Evolutionary conservation across 257 asterid genomes (phyloP), one percentile per base, ranked within the genome.

Genomic region (Nicotiana obtusifolia): DNA sequence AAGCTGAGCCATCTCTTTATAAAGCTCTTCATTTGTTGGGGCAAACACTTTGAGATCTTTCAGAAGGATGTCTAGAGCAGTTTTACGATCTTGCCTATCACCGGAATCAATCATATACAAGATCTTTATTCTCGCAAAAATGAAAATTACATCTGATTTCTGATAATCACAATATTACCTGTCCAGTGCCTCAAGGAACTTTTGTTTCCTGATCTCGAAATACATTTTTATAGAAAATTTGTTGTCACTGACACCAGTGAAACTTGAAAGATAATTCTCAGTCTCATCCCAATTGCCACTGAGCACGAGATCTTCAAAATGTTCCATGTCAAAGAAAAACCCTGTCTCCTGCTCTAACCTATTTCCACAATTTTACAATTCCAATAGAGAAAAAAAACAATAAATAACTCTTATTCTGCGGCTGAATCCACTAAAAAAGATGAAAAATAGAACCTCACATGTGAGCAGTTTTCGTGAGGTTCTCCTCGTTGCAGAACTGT

Each of bases 331-430:
- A 59, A 92, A 92, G 89, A 88, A 94, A 84, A 85, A 83, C 19
- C 91, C 91, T 0, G 95, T 83, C 88, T 94, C 98, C 85, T 87
- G 92, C 91, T 91, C 93, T 76, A 94, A 92, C 91, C 98, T 94
- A 77, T 76, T 11, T 16, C 30, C 24, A 71, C 64, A 82, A 76
- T 61, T 15, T 26, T 56, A 7, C 62, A 62, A 54, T 19, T 76
- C 80, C 6, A 3, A 44, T 22, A n/a, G 1, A 26, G 28, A 19
- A 19, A 64, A 19, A 64, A 10, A 19, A 28, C 31, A 19, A 20
- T 77, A 69, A 69, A 20, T 10, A 17, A 41, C 26, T 37, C 30
- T 69, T 69, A 69, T 41, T 37, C 77, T 69, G 6, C 24, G 41
- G 41, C 3, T 52, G 78, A 17, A 15, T 41, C 49, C 5, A 69